These are phyloP conservation scores for Diaporthe sp. DNA, from an alignment of 2,329 filamentous ascomycete species.

Conservation along the genomic window DNA sequence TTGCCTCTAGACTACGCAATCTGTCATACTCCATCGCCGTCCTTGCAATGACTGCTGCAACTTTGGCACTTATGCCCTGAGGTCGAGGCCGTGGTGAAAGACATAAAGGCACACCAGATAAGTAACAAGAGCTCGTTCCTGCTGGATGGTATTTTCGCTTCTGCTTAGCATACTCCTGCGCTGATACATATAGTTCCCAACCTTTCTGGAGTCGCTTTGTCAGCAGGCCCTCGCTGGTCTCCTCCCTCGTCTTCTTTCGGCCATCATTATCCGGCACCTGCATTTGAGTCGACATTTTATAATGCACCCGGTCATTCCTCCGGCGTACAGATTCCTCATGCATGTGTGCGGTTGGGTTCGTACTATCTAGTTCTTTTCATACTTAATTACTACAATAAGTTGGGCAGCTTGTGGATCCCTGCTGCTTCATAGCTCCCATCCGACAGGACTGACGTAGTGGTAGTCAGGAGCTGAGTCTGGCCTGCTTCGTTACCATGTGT, in stretches of 20 bases:
- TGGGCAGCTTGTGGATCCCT: background rate
- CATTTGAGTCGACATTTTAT: background rate
- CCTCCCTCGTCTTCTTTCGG: background rate
- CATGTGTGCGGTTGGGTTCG: background rate
- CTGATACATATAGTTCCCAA: background rate
- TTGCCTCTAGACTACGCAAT: no score
- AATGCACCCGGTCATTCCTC: background rate
- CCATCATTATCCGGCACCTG: background rate
- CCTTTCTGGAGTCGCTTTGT: background rate
- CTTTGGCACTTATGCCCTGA: no score
- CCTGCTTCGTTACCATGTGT: background rate
- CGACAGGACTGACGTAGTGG: no score
- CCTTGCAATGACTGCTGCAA: no score
- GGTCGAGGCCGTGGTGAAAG: no score
- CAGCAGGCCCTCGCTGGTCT: background rate
- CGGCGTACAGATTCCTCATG: background rate
- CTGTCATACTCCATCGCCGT: no score
- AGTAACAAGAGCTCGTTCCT: background rate
- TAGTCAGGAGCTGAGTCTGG: background rate
- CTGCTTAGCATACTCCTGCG: background rate
- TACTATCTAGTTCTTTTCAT: background rate
- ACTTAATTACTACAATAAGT: background rate
- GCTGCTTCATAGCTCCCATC: background rate
- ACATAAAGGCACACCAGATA: background rate
- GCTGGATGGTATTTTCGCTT: background rate